Conservation (phyloP, 202 grass and related monocot genomes). For the Bolboschoenoplectus hybrid region DNA sequence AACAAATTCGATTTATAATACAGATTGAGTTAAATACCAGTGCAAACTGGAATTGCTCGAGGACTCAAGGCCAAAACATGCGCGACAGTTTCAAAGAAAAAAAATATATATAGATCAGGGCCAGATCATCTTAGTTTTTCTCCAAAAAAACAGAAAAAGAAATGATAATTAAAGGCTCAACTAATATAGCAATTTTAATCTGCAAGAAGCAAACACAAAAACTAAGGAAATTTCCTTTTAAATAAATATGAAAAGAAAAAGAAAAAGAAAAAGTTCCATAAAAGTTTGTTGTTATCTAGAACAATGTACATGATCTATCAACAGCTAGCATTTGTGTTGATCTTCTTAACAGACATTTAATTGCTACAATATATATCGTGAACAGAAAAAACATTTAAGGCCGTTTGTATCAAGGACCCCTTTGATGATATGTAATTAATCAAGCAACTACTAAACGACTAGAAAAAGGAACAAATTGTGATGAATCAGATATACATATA, state of each 20-base stretch:
- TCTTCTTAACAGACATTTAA: background rate
- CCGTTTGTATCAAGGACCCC: constrained; percentile 5
- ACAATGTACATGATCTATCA: no score
- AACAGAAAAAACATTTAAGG: constrained; percentile 29
- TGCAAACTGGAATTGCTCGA: background rate
- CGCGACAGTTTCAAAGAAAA: background rate
- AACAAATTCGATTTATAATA: background rate
- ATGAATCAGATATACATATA: background rate
- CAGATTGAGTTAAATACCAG: background rate
- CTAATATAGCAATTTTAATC: background rate
- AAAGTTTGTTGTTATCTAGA: background rate
- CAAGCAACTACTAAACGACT: constrained; percentile 3
- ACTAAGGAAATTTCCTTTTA: background rate
- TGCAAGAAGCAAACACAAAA: background rate
- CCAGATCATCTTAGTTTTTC: background rate
- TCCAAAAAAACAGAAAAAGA: background rate
- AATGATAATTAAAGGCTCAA: background rate
- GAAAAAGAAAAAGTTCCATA: background rate
- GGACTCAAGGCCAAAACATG: background rate
- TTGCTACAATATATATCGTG: constrained; percentile 5
- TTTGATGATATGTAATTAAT: background rate
- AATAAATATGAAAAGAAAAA: background rate
- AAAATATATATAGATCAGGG: background rate
- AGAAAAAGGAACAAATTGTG: constrained; percentile 29
- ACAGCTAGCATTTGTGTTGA: background rate